A percentile compares a stretch with the other conserved stretches of the same genome.
phyloP scores from a whole-genome alignment of 805 yeast species.

The Wickerhamiella galacta region DNA sequence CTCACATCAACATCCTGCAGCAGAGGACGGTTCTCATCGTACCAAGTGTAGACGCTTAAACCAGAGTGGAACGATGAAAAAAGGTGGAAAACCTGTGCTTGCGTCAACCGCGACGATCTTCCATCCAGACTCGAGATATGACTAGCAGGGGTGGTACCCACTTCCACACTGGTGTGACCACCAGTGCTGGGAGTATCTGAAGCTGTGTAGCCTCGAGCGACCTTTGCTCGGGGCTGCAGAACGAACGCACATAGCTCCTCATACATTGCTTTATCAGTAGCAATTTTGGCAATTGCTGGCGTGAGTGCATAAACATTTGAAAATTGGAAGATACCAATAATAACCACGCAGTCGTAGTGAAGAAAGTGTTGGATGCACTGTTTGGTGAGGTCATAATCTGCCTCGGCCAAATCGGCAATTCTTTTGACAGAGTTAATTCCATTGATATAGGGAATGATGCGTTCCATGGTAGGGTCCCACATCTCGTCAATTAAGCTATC shows the following conservation, averaged over 20 bases:
- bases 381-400: conserved; percentile 60
- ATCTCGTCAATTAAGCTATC: conserved; percentile 62
- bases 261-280: conserved; percentile 48
- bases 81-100: conserved; percentile 37
- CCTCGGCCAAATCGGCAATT: conserved; percentile 64
- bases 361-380: conserved; percentile 83
- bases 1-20: conserved; percentile 62
- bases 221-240: conserved; percentile 23
- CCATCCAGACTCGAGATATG: conserved; percentile 3
- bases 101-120: conserved; percentile 3
- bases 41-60: conserved; percentile 67
- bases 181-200: neutral
- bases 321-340: conserved; percentile 81
- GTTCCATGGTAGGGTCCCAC: conserved; percentile 96
- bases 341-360: conserved; percentile 72
- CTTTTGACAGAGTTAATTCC: conserved; percentile 71
- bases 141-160: conserved; percentile 2
- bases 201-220: neutral
- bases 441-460: conserved; percentile 68
- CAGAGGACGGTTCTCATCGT: conserved; percentile 39
- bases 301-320: conserved; percentile 81
- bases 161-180: neutral
- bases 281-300: conserved; percentile 50
- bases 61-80: conserved; percentile 71
- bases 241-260: conserved; percentile 78